A percentile compares a stretch with the other conserved stretches of the same genome.
Evolutionary conservation across 257 asterid genomes (phyloP).

Genomic region (Solanum clarkiae): DNA sequence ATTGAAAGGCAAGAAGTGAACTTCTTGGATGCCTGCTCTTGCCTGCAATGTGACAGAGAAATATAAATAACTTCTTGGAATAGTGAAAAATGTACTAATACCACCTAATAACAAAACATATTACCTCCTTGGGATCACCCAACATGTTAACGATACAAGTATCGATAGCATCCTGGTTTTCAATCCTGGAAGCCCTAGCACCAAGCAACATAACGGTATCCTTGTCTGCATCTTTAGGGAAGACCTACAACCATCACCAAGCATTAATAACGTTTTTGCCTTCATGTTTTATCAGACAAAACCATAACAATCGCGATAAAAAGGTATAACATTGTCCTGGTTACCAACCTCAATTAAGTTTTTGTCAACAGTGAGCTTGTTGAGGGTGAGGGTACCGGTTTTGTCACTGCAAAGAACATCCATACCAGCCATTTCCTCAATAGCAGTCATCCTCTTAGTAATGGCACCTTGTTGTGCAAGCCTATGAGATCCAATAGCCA

Average conservation of each 20-base stretch:
- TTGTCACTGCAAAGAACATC: conserved; percentile 94
- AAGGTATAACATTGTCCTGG: not conserved
- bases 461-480: conserved; percentile 93
- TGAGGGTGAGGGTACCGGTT: conserved; percentile 86
- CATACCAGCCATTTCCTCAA: conserved; percentile 97
- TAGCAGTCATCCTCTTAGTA: conserved; percentile 98
- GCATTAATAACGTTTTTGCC: not conserved
- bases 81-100: not conserved
- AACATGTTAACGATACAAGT: conserved; percentile 76
- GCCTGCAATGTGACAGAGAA: conserved; percentile 28
- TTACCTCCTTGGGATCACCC: conserved; percentile 65
- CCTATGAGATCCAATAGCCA: conserved; percentile 95
- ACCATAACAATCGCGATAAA: not conserved
- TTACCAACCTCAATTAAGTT: conserved; percentile 40
- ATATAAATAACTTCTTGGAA: not conserved
- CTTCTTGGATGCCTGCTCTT: conserved; percentile 66
- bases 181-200: conserved; percentile 75
- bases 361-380: conserved; percentile 80
- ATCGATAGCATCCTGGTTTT: conserved; percentile 89
- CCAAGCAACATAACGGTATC: conserved; percentile 42
- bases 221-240: conserved; percentile 33
- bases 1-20: conserved; percentile 82
- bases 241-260: conserved; percentile 16
- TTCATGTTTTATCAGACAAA: not conserved
- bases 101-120: not conserved